These are phyloP conservation scores for Miscanthus lutarioriparius DNA, from an alignment of 176 grass and related monocot species.

Conservation along the genomic window DNA sequence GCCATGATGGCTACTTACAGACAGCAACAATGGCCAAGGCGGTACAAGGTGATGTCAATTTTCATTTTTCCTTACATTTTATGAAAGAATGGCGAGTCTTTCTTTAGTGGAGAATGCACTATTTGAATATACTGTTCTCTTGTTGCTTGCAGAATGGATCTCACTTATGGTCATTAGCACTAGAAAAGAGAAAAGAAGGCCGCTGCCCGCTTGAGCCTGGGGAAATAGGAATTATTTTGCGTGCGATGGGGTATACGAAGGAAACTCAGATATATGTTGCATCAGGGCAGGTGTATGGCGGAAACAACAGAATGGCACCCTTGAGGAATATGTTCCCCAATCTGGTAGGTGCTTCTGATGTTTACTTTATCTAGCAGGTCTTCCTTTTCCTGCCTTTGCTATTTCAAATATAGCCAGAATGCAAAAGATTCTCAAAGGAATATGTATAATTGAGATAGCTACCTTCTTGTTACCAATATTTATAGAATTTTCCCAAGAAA, in stretches of 20 bases:
- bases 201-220: slow-evolving; percentile 95
- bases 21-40: slow-evolving; percentile 91
- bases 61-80: background rate
- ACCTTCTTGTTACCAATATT: background rate
- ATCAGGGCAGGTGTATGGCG: slow-evolving; percentile 95
- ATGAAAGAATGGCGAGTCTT: background rate
- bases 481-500: background rate
- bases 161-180: slow-evolving; percentile 80
- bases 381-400: background rate
- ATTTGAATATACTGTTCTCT: slow-evolving; percentile 5
- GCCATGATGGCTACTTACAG: slow-evolving; percentile 93
- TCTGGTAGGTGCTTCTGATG: slow-evolving; percentile 50
- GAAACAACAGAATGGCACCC: slow-evolving; percentile 80
- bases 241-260: slow-evolving; percentile 89
- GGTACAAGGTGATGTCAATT: slow-evolving; percentile 73
- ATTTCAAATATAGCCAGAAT: background rate
- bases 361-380: background rate
- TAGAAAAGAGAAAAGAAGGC: slow-evolving; percentile 96
- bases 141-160: slow-evolving; percentile 79
- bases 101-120: background rate
- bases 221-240: slow-evolving; percentile 86
- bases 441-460: background rate
- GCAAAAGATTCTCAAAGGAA: background rate
- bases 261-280: slow-evolving; percentile 98
- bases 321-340: slow-evolving; percentile 98